A percentile compares a stretch with the other conserved stretches of the same genome.
phyloP scores from a whole-genome alignment of 1,139 yeast genomes.

The Candida freyschussii region DNA sequence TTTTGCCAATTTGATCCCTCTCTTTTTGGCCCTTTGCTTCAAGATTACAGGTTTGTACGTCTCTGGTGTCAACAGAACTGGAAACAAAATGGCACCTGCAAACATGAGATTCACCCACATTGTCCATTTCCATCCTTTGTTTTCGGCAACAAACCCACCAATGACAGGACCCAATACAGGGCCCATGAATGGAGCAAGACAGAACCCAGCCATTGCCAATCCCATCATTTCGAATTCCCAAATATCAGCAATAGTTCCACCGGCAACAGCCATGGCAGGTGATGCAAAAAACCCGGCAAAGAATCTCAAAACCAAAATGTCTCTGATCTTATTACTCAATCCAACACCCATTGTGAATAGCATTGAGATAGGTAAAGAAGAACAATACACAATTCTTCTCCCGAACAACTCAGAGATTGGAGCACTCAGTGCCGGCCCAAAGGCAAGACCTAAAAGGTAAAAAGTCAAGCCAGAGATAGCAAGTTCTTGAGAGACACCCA shows the following conservation, averaged over 20 bases:
- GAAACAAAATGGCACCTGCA: slow-evolving; percentile 60
- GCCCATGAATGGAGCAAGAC: slow-evolving; percentile 69
- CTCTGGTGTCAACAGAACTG: slow-evolving; percentile 57
- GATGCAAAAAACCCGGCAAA: slow-evolving; percentile 77
- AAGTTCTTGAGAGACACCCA: slow-evolving; percentile 52
- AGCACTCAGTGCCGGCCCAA: slow-evolving; percentile 72
- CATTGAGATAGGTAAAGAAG: slow-evolving; percentile 63
- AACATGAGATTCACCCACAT: slow-evolving; percentile 74
- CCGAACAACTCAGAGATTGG: slow-evolving; percentile 76
- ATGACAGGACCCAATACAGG: slow-evolving; percentile 81
- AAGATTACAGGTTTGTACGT: slow-evolving; percentile 63
- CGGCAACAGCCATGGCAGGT: slow-evolving; percentile 83
- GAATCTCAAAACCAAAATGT: slow-evolving; percentile 65
- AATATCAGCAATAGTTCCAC: slow-evolving; percentile 77
- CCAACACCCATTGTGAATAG: slow-evolving; percentile 76
- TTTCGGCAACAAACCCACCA: slow-evolving; percentile 72
- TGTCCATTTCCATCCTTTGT: slow-evolving; percentile 73
- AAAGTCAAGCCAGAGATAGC: slow-evolving; percentile 65
- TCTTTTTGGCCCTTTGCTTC: slow-evolving; percentile 49
- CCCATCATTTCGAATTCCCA: slow-evolving; percentile 65
- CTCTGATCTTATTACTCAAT: slow-evolving; percentile 49
- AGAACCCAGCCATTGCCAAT: slow-evolving; percentile 65
- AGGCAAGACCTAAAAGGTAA: slow-evolving; percentile 64
- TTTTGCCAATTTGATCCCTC: slow-evolving; percentile 47
- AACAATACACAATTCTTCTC: slow-evolving; percentile 55